These are phyloP conservation scores for Kurtzmaniella quercitrusa DNA, from an alignment of 1,139 yeast species.

Conservation along the genomic window DNA sequence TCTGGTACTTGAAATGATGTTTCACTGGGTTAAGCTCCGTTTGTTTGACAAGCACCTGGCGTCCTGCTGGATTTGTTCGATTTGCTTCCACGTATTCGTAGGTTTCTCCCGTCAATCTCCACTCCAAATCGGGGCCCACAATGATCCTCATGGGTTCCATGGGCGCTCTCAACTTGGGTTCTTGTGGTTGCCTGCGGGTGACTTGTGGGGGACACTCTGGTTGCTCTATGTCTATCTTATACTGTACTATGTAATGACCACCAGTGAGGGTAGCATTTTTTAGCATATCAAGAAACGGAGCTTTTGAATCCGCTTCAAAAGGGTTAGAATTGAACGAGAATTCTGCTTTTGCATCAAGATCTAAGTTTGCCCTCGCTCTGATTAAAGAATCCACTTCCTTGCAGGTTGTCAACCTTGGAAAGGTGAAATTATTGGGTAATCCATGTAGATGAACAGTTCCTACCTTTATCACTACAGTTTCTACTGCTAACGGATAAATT, in stretches of 20 bases:
- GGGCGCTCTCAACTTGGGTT: slow-evolving; percentile 9
- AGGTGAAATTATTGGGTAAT: neutral
- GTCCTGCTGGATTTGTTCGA: slow-evolving; percentile 8
- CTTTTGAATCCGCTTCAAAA: neutral
- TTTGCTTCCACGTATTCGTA: slow-evolving; percentile 17
- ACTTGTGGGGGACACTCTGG: neutral
- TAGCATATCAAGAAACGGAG: neutral
- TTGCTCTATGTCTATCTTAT: neutral
- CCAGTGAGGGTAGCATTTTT: neutral
- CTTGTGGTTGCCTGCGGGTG: neutral
- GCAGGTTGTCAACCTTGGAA: neutral
- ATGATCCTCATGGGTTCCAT: slow-evolving; percentile 23
- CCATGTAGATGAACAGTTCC: neutral
- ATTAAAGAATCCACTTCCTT: neutral
- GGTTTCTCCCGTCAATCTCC: slow-evolving; percentile 24
- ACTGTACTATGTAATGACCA: neutral
- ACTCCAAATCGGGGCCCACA: slow-evolving; percentile 19
- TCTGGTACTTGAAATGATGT: slow-evolving; percentile 19
- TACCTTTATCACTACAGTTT: neutral
- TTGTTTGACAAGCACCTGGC: slow-evolving; percentile 20
- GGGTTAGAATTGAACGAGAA: neutral
- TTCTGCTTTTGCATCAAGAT: neutral
- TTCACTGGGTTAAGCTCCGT: slow-evolving; percentile 11
- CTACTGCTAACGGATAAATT: slow-evolving; percentile 1
- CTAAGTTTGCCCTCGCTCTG: neutral